Evolutionary conservation across 495 filamentous ascomycete species (phyloP).

Genomic region (Neurospora sp.): DNA sequence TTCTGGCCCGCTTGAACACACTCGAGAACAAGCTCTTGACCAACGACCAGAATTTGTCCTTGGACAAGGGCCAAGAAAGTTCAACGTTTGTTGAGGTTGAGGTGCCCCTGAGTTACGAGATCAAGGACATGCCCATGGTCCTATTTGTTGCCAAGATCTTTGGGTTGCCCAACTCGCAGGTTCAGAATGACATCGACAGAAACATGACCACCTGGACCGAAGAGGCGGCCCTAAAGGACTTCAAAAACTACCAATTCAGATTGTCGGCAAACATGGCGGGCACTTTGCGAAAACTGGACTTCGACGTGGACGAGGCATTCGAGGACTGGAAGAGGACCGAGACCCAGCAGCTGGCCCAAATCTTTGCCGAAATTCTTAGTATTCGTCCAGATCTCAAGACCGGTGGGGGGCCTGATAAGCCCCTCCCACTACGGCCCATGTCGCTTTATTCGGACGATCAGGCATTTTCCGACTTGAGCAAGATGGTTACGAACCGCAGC

Average conservation of each 20-base stretch:
- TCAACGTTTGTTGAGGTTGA: slow-evolving; percentile 64
- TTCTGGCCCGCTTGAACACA: slow-evolving; percentile 64
- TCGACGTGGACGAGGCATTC: slow-evolving; percentile 84
- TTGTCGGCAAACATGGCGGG: slow-evolving; percentile 66
- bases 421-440: slow-evolving; percentile 31
- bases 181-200: slow-evolving; percentile 76
- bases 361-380: slow-evolving; percentile 84
- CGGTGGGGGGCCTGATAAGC: slow-evolving; percentile 31
- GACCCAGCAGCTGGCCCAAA: slow-evolving; percentile 69
- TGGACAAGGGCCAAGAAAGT: slow-evolving; percentile 42
- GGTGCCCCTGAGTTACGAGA: slow-evolving; percentile 74
- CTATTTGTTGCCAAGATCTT: slow-evolving; percentile 79
- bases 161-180: slow-evolving; percentile 59
- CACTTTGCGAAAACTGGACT: slow-evolving; percentile 73
- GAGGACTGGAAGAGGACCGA: slow-evolving; percentile 84
- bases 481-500: slow-evolving; percentile 34
- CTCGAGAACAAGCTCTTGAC: slow-evolving; percentile 88
- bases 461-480: slow-evolving; percentile 49
- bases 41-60: slow-evolving; percentile 83
- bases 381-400: slow-evolving; percentile 80
- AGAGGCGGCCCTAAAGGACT: slow-evolving; percentile 76
- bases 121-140: slow-evolving; percentile 95
- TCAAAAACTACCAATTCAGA: slow-evolving; percentile 86
- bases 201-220: slow-evolving; percentile 80
- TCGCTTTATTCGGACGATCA: slow-evolving; percentile 36